Base-by-base conservation (phyloP, 495 filamentous ascomycete genomes). In the Xylaria castorea region DNA sequence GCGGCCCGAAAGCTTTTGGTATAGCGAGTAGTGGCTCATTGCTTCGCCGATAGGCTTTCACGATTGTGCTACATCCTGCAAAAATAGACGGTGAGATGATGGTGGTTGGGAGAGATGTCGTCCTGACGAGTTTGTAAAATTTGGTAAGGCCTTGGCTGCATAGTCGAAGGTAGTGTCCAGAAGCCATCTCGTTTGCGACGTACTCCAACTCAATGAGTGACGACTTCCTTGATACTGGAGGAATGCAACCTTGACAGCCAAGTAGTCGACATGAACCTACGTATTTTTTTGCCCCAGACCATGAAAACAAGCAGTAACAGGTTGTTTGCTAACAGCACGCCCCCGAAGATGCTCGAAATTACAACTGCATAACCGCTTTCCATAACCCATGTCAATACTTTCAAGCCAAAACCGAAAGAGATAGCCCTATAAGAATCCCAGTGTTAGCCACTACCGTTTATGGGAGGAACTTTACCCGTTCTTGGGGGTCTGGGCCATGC, bases 381-480 rank as follows among this genome's bases (percentile, higher is more conserved):
- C 76, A 87, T 64, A 14, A 90, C 87, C 89, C 89, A 91, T 68
- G 85, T 81, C 27, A 91, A 79, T 57, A 91, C 73, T 71, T 88
- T 85, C 25, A 87, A 75, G 5, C 89, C 88, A 82, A 91, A 88
- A 3, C 88, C 89, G 73, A 91, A 91, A 64, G 81, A 85, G 60
- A 91, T 89, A 5, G 87, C 85, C 36, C 66, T 68, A 44, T 9
- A 68, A 30, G 22, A 44, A 68, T 32, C 16, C 20, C 7, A 51
- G n/a, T 66, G 46, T 68, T 38, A 68, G 66, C 12, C 14, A 30
- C 36, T 44, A 30, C 36, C 66, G 11, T 7, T 27, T 20, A 42
- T 32, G 11, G 50, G 18, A 18, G 18, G 16, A 55, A 20, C 5
- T 16, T 34, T 30, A 14, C 32, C 38, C 20, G 2, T 38, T 22